Conservation (phyloP, 1,139 yeast species). For the Saccharomycopsis phalli region DNA sequence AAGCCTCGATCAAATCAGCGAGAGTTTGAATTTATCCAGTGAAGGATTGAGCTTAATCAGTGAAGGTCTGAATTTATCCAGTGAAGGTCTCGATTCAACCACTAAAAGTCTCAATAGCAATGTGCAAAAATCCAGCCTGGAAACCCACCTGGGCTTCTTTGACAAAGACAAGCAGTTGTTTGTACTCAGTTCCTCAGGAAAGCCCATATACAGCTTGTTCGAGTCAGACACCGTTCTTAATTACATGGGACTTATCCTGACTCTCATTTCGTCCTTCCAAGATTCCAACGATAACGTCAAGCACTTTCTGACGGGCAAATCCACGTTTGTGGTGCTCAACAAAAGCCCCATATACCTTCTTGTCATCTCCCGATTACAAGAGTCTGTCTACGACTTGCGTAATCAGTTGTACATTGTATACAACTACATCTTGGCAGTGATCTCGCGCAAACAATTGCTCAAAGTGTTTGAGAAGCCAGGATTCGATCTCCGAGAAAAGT, state of each 20-base stretch:
- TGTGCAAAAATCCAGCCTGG: no score
- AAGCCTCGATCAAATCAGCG: no score
- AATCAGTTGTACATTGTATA: conserved; percentile 69
- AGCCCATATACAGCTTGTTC: conserved; percentile 77
- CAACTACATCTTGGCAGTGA: conserved; percentile 68
- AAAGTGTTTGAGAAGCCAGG: conserved; percentile 67
- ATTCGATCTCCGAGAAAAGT: conserved; percentile 63
- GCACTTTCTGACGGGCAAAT: conserved; percentile 33
- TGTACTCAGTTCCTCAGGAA: conserved; percentile 84
- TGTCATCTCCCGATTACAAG: conserved; percentile 60
- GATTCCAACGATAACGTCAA: conserved; percentile 28
- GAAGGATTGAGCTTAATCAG: no score
- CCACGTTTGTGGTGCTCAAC: conserved; percentile 49
- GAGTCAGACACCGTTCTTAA: conserved; percentile 56
- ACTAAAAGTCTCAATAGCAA: no score
- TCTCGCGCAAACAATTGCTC: conserved; percentile 66
- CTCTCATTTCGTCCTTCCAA: conserved; percentile 33
- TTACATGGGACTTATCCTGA: conserved; percentile 53
- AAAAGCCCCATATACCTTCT: conserved; percentile 66
- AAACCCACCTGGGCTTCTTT: no score
- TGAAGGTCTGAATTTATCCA: no score
- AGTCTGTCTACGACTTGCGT: conserved; percentile 38
- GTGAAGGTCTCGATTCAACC: no score
- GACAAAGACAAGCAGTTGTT: conserved; percentile 58
- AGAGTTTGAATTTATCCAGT: no score